A percentile compares a stretch with the other conserved stretches of the same genome.
phyloP scores from a whole-genome alignment of 2,329 filamentous ascomycete species.

The Trichoderma arundinaceum region DNA sequence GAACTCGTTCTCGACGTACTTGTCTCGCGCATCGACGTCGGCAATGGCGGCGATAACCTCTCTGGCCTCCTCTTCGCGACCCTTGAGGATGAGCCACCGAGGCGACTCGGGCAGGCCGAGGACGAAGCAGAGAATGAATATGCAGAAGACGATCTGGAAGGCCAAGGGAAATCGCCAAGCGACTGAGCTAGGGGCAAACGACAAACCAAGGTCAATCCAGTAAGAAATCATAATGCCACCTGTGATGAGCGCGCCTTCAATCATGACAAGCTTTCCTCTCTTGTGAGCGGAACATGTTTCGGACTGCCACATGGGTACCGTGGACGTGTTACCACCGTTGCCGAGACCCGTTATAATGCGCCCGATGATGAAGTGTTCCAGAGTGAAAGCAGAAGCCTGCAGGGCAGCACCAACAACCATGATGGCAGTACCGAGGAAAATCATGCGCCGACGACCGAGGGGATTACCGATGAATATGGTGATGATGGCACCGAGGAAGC shows the following conservation, averaged over 20 bases:
- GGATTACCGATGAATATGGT: constrained; percentile 69
- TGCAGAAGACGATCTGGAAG: constrained; percentile 61
- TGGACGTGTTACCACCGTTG: constrained; percentile 63
- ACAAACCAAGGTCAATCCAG: constrained; percentile 66
- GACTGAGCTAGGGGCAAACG: constrained; percentile 51
- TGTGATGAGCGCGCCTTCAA: constrained; percentile 64
- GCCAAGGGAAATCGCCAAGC: constrained; percentile 65
- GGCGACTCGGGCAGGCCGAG: constrained; percentile 61
- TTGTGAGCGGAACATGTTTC: constrained; percentile 64
- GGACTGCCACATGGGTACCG: constrained; percentile 64
- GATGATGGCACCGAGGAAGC: constrained; percentile 67
- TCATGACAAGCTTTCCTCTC: constrained; percentile 65
- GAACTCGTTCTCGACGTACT: constrained; percentile 63
- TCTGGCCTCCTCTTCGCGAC: constrained; percentile 54
- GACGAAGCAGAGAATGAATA: constrained; percentile 61
- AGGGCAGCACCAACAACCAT: constrained; percentile 64
- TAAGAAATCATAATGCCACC: constrained; percentile 63
- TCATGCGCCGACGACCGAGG: constrained; percentile 64
- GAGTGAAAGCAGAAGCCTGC: constrained; percentile 61
- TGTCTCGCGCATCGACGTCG: constrained; percentile 59
- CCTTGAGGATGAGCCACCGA: constrained; percentile 54
- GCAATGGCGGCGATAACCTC: constrained; percentile 59
- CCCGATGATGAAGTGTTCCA: constrained; percentile 63
- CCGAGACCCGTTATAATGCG: constrained; percentile 64
- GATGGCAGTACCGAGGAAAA: constrained; percentile 64